These are phyloP conservation scores for Pichia sp. DNA, from an alignment of 1,139 yeast genomes.

Conservation along the genomic window DNA sequence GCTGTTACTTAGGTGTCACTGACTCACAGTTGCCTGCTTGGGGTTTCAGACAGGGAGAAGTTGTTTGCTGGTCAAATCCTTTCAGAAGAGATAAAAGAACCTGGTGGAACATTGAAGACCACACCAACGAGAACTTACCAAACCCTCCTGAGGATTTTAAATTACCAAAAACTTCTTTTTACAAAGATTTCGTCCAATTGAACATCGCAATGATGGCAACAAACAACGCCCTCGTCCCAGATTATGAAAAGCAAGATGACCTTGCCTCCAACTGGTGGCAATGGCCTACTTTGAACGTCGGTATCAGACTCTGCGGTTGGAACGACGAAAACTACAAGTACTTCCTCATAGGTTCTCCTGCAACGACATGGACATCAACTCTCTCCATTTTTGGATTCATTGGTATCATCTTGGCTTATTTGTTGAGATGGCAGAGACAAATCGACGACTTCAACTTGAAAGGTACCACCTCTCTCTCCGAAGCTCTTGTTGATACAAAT, in stretches of 20 bases:
- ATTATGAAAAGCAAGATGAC: constrained; percentile 83
- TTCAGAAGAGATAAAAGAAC: constrained; percentile 85
- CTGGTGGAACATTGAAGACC: constrained; percentile 97
- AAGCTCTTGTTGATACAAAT: constrained; percentile 24
- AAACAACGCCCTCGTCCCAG: constrained; percentile 93
- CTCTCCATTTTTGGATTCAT: constrained; percentile 63
- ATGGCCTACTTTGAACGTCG: constrained; percentile 93
- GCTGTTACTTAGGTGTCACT: constrained; percentile 84
- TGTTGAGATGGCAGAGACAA: constrained; percentile 95
- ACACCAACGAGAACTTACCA: constrained; percentile 71
- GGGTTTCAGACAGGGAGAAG: constrained; percentile 99
- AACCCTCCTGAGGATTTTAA: constrained; percentile 66
- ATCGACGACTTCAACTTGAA: constrained; percentile 55
- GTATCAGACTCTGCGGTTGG: constrained; percentile 97
- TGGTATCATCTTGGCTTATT: constrained; percentile 47
- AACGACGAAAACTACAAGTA: constrained; percentile 73
- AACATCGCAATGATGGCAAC: constrained; percentile 99
- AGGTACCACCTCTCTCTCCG: constrained; percentile 8
- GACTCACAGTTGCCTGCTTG: constrained; percentile 84
- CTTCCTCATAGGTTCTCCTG: constrained; percentile 88
- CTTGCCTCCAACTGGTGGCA: constrained; percentile 94
- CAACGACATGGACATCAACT: constrained; percentile 91
- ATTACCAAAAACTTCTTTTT: constrained; percentile 77
- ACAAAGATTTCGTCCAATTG: constrained; percentile 85
- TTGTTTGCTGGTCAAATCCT: constrained; percentile 74